Conservation (phyloP, 768 basidiomycete genomes). For the Russula emetica region DNA sequence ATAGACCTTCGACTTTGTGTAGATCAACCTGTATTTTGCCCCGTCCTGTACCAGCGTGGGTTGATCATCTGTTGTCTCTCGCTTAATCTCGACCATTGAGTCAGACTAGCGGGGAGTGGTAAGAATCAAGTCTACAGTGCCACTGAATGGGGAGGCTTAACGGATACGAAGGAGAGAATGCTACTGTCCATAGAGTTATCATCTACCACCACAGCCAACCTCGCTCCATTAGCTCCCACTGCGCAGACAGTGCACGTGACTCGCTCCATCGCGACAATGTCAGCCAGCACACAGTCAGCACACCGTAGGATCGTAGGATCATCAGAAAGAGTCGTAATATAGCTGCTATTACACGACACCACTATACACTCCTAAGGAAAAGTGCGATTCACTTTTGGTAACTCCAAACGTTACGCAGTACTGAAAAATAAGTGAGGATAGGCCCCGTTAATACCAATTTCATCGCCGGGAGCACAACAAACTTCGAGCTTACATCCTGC, state of each 20-base stretch:
- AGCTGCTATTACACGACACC: conserved; percentile 14
- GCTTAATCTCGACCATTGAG: conserved; percentile 78
- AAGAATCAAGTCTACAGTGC: background rate
- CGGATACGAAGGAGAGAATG: conserved; percentile 9
- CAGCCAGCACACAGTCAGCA: too few species aligned
- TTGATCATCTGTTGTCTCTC: conserved; percentile 31
- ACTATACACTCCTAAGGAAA: conserved; percentile 11
- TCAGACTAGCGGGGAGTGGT: conserved; percentile 34
- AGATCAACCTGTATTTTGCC: conserved; percentile 67
- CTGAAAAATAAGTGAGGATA: conserved; percentile 40
- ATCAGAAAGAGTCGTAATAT: conserved; percentile 2
- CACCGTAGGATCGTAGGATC: background rate
- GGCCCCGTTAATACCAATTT: conserved; percentile 1
- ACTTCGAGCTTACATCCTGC: conserved; percentile 74
- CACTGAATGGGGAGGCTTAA: conserved; percentile 4
- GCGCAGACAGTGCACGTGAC: conserved; percentile 1
- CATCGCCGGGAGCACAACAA: background rate
- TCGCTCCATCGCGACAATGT: background rate
- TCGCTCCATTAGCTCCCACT: background rate
- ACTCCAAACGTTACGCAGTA: conserved; percentile 94
- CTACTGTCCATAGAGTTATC: conserved; percentile 6
- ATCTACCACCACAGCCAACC: background rate
- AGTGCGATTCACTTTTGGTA: conserved; percentile 74
- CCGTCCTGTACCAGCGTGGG: conserved; percentile 43
- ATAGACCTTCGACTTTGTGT: conserved; percentile 92